These are phyloP conservation scores for Trichosphaerium sp. DNA, from an alignment of 78 protist species.

Conservation along the genomic window DNA sequence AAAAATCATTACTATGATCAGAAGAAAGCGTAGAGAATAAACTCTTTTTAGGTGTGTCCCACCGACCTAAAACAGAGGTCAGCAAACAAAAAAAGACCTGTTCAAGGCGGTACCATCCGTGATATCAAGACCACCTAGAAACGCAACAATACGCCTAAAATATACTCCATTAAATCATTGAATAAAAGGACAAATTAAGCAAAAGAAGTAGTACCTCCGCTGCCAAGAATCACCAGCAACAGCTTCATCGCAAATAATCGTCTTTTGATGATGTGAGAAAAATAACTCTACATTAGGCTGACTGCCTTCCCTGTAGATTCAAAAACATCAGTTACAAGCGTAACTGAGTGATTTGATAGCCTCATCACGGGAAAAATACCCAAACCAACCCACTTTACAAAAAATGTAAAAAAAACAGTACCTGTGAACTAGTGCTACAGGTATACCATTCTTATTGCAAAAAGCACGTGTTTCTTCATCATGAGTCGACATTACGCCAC, in stretches of 20 bases:
- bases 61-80: no score
- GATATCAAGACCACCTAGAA: slow-evolving; percentile 1
- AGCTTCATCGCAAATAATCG: background rate
- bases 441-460: no score
- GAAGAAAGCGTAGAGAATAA: background rate
- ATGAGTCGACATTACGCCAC: slow-evolving; percentile 15
- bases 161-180: no score
- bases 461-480: slow-evolving; percentile 20
- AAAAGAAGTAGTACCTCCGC: no score
- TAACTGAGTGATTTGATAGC: background rate
- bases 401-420: no score
- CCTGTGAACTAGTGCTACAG: no score
- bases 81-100: no score
- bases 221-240: background rate
- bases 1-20: background rate
- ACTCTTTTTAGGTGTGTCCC: slow-evolving; percentile 9
- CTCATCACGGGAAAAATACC: no score
- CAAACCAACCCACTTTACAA: no score
- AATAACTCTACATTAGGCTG: no score
- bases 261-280: slow-evolving; percentile 1
- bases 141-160: background rate
- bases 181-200: no score
- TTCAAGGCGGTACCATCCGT: no score
- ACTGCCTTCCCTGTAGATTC: background rate
- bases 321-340: background rate